These are phyloP conservation scores for Cladosporium cucumerinum DNA, from an alignment of 2,329 filamentous ascomycete genomes.

Conservation along the genomic window DNA sequence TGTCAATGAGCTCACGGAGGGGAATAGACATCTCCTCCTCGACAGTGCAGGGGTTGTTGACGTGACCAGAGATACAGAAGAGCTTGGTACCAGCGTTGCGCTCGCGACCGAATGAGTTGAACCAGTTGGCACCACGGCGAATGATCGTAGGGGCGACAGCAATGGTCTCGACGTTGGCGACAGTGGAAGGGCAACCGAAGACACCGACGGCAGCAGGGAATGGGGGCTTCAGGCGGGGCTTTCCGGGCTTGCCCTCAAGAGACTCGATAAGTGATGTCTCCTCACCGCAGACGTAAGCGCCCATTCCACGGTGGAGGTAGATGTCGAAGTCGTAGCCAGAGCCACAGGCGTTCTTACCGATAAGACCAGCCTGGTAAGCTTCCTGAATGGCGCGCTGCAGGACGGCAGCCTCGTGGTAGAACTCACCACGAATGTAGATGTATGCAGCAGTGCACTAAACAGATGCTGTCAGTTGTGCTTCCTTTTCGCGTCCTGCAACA, in stretches of 20 bases:
- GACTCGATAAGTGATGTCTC: conserved; percentile 98
- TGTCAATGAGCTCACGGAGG: conserved; percentile 91
- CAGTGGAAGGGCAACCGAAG: conserved; percentile 96
- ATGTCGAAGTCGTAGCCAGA: conserved; percentile 98
- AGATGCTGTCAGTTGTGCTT: conserved; percentile 2
- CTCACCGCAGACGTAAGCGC: conserved; percentile 96
- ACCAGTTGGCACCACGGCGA: conserved; percentile 88
- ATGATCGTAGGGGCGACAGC: conserved; percentile 95
- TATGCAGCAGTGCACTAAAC: conserved; percentile 79
- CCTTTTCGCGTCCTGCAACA: not conserved
- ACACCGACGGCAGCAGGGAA: conserved; percentile 97
- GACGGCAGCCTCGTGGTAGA: conserved; percentile 90
- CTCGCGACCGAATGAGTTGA: conserved; percentile 89
- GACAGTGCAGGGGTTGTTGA: conserved; percentile 97
- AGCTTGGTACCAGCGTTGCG: conserved; percentile 97
- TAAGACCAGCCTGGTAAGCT: conserved; percentile 88
- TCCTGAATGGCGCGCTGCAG: conserved; percentile 96
- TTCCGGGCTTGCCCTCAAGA: conserved; percentile 96
- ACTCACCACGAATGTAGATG: conserved; percentile 99
- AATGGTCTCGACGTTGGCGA: conserved; percentile 96
- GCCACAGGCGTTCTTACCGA: conserved; percentile 97
- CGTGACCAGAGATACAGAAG: conserved; percentile 96
- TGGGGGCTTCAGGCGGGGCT: conserved; percentile 96
- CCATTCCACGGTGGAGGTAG: conserved; percentile 92
- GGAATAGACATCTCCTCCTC: conserved; percentile 99